Percentiles rank a stretch among this genome's conserved stretches.
Conservation (phyloP, 2,329 filamentous ascomycete genomes). For the Xylaria sp. region DNA sequence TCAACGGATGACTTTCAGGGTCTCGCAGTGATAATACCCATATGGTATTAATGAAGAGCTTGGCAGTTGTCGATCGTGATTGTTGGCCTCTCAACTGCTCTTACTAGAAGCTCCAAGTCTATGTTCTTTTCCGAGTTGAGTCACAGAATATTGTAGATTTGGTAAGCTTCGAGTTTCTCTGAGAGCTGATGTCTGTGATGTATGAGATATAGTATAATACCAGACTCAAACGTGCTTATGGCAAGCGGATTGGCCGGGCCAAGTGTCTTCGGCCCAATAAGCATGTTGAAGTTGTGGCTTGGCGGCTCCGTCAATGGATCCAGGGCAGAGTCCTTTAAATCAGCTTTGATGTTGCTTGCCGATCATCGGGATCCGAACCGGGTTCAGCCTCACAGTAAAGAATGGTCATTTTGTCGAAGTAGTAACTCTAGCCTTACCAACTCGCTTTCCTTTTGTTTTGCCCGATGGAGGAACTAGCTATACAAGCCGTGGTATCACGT, state of each 20-base stretch:
- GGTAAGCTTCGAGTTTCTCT: not conserved
- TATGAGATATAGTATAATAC: not conserved
- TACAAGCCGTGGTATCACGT: not conserved
- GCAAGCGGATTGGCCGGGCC: not conserved
- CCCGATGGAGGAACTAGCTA: not conserved
- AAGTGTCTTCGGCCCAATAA: not conserved
- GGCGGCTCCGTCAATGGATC: conserved; percentile 3
- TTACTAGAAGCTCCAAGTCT: not conserved
- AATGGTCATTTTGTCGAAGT: not conserved
- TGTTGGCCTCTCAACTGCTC: not conserved
- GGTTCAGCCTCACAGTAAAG: conserved; percentile 14
- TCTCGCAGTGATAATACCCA: not conserved
- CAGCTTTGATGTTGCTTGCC: not conserved
- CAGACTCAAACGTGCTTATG: not conserved
- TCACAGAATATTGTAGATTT: not conserved
- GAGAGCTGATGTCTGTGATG: not conserved
- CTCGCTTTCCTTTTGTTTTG: not conserved
- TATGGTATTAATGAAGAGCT: conserved; percentile 1
- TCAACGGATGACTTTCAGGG: conserved; percentile 14
- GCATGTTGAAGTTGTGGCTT: conserved; percentile 3
- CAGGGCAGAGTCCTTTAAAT: not conserved
- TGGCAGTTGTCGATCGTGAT: conserved; percentile 26
- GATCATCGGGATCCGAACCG: conserved; percentile 2
- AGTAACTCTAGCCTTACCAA: not conserved
- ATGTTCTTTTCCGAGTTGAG: not conserved